Evolutionary conservation across 208 protist genomes (phyloP).

Genomic region (Kentomonas sorsogonicus): DNA sequence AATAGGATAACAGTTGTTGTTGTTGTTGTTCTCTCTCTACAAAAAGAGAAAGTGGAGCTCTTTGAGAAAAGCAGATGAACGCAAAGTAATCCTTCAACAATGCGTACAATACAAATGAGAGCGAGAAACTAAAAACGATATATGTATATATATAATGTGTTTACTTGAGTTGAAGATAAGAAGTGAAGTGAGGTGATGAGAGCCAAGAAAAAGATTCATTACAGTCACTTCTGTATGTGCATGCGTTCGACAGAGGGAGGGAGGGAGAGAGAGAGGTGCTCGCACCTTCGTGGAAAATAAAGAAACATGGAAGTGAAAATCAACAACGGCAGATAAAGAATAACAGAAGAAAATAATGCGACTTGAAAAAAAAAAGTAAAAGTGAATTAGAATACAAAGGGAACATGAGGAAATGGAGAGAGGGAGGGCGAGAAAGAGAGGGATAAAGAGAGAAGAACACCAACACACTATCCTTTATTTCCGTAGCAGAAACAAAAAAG

Average conservation of each 20-base stretch:
- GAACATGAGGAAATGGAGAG: background rate
- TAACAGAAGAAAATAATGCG: background rate
- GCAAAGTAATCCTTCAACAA: too few relatives aligned
- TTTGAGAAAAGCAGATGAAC: too few relatives aligned
- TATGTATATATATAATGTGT: too few relatives aligned
- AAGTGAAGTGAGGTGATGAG: background rate
- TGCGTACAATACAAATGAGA: too few relatives aligned
- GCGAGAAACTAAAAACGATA: too few relatives aligned
- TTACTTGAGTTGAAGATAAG: background rate
- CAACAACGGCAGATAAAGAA: slow-evolving; percentile 9
- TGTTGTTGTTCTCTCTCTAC: too few relatives aligned
- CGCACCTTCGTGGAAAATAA: background rate
- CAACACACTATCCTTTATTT: too few relatives aligned
- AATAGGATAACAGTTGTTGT: too few relatives aligned
- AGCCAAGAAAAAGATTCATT: slow-evolving; percentile 12
- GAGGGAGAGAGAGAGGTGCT: slow-evolving; percentile 2
- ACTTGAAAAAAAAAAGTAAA: slow-evolving; percentile 13
- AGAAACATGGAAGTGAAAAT: background rate
- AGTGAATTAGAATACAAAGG: slow-evolving; percentile 6
- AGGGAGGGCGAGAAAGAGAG: background rate
- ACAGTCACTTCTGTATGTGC: too few relatives aligned
- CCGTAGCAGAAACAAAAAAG: background rate
- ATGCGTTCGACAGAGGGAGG: background rate
- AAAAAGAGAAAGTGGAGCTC: too few relatives aligned
- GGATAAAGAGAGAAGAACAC: too few relatives aligned